Base-by-base conservation (phyloP, 768 basidiomycete species). In the Exsudoporus frostii region DNA sequence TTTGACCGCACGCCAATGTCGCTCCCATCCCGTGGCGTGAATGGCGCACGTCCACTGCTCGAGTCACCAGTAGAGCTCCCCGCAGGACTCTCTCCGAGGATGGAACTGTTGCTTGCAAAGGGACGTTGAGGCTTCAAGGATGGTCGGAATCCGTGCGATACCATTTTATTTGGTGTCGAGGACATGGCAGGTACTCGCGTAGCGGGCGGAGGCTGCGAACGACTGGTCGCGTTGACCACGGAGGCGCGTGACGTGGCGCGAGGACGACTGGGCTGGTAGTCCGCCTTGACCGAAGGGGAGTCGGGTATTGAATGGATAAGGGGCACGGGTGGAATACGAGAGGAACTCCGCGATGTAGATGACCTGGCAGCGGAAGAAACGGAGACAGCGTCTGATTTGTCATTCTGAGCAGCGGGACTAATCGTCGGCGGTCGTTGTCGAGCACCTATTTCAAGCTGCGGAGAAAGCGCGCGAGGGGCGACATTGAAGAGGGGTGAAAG, bases 51-150 rank as follows among this genome's bases (percentile, higher is more conserved):
- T 15, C 88, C 87, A 61, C 84, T 88, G 56, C 88, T 92, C 54
- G 90, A 91, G 64, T 87, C 90, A 7, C 90, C 90, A 14, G 86
- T 90, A 29, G 90, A 92, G 65, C 90, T 92, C 13, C 69, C 69
- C 0, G 86, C 86, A 13, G 90, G 90, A 62, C 88, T 90, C 54
- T 86, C 79, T 13, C 85, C 74, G 27, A 73, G 69, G 24, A 67
- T 6, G 11, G 62, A 52, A 29, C 73, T 64, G 45, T 62, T 71
- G 33, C 70, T 59, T 7, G 73, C 82, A 64, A 90, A 90, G 7
- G 88, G 88, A 54, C 79, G 80, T 8, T 67, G 71, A 5, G 77
- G 75, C 57, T 64, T 56, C 11, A 65, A 52, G 22, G 64, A 55
- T 19, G 57, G 58, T 38, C 57, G 56, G 55, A 57, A 59, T 4